Percentiles rank a stretch among this genome's conserved stretches.
phyloP scores from a whole-genome alignment of 2,329 filamentous ascomycete species.

The Lachnellula hyalina region DNA sequence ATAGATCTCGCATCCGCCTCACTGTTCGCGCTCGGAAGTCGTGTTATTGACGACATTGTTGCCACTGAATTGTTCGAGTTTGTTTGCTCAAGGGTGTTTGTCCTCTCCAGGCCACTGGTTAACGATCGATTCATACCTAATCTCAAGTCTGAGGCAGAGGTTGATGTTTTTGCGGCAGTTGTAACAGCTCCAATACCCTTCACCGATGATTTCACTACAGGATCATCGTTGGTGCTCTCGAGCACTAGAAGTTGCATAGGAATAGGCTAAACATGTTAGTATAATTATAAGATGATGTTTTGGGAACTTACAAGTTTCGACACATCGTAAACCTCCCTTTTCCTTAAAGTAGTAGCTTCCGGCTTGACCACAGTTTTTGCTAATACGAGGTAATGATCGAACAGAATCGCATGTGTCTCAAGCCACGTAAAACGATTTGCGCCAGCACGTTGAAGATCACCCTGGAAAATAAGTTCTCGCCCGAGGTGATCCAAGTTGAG shows the following conservation, averaged over 20 bases:
- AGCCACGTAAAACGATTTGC: constrained; percentile 88
- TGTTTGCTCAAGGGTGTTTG: constrained; percentile 61
- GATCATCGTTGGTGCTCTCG: constrained; percentile 87
- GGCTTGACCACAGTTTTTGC: constrained; percentile 69
- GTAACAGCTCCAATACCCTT: constrained; percentile 53
- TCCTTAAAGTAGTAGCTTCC: constrained; percentile 66
- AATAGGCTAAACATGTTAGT: constrained; percentile 65
- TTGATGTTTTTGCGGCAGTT: constrained; percentile 53
- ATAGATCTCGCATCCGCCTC: constrained; percentile 47
- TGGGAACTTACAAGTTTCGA: constrained; percentile 66
- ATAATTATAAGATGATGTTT: background rate
- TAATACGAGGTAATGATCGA: constrained; percentile 93
- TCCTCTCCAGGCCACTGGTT: constrained; percentile 35
- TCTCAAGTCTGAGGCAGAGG: constrained; percentile 53
- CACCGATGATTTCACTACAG: constrained; percentile 72
- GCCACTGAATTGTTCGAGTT: constrained; percentile 61
- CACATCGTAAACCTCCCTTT: constrained; percentile 82
- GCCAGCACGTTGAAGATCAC: constrained; percentile 83
- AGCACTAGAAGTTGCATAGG: constrained; percentile 94
- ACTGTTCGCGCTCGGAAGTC: constrained; percentile 41
- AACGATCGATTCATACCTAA: constrained; percentile 37
- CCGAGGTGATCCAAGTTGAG: constrained; percentile 93
- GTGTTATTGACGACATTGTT: constrained; percentile 42
- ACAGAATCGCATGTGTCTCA: constrained; percentile 87
- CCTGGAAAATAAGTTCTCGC: constrained; percentile 80